Evolutionary conservation across 345 rosid species (phyloP), one percentile per base, ranked within the genome.

Genomic region (Moricandia arvensis): DNA sequence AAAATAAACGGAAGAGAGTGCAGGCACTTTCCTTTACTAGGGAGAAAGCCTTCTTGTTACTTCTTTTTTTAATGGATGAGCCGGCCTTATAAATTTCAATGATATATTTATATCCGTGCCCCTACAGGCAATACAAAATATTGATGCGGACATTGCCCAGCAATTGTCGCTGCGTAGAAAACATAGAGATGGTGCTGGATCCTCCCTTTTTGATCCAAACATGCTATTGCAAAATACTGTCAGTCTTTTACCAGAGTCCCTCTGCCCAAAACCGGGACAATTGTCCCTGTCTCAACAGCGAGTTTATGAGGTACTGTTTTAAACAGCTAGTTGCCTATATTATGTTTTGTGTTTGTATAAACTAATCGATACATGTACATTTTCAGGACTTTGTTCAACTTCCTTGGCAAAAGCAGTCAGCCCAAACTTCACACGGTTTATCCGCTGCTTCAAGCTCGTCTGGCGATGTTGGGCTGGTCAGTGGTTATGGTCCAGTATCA

Each of bases 231-330:
- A 33, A 7, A 33, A 33, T 33, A 6, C 37, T 33, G 37, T 33
- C 37, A 33, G 37, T 85, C 74, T 82, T 49, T 78, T 91, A n/a
- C 95, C 98, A 1, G 98, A 94, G 79, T 88, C 98, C 37, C 92
- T 94, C 29, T 91, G 97, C 37, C 97, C 97, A 11, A 91, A 90
- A 75, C 95, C 98, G 24, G 97, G 98, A 60, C 96, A 94, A 45
- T 79, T 94, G 74, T 86, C 98, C 16, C 58, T 81, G 51, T 87
- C 97, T 78, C 37, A 33, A 33, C 37, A 33, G 7, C 8, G 37
- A 33, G 37, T 33, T 33, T 33, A 33, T 33, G 37, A 94, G 97
- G 98, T 90, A 3, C 60, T 49, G 8, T 67, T 76, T 66, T 33
- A 37, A 41, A 27, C 51, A 53, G 53, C 47, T 41, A 30, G 8